Evolutionary conservation across 371 early-diverging fungal species (phyloP).

Genomic region (Entomophthora muscae): DNA sequence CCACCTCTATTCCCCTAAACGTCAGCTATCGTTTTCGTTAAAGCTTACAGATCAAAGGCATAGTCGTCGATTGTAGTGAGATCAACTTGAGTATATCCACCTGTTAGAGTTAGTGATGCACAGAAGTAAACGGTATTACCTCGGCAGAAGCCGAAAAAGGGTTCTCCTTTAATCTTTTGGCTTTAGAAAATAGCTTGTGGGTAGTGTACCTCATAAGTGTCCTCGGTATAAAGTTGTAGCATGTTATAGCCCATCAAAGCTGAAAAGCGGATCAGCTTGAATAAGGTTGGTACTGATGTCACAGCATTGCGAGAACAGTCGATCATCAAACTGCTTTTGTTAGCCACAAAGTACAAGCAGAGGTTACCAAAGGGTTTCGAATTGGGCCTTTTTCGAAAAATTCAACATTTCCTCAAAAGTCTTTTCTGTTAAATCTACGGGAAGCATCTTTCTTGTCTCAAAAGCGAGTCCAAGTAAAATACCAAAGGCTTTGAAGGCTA

Average conservation of each 20-base stretch:
- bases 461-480: neutral
- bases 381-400: neutral
- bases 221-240: slow-evolving; percentile 77
- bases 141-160: slow-evolving; percentile 70
- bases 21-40: neutral
- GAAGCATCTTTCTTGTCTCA: neutral
- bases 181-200: neutral
- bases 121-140: no score
- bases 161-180: slow-evolving; percentile 40
- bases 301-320: slow-evolving; percentile 76
- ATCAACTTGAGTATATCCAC: slow-evolving; percentile 47
- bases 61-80: slow-evolving; percentile 53
- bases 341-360: neutral
- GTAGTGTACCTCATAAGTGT: slow-evolving; percentile 45
- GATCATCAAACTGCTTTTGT: slow-evolving; percentile 32
- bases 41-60: slow-evolving; percentile 37
- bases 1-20: slow-evolving; percentile 59
- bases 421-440: neutral
- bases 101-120: no score
- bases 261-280: slow-evolving; percentile 40
- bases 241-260: slow-evolving; percentile 70
- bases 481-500: slow-evolving; percentile 7
- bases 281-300: slow-evolving; percentile 32
- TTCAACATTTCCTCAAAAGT: neutral
- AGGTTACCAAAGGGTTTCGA: neutral